A percentile compares a stretch with the other conserved stretches of the same genome.
Evolutionary conservation across 1,284 basidiomycete genomes (phyloP).

Genomic region (Ustilago cynodontis): DNA sequence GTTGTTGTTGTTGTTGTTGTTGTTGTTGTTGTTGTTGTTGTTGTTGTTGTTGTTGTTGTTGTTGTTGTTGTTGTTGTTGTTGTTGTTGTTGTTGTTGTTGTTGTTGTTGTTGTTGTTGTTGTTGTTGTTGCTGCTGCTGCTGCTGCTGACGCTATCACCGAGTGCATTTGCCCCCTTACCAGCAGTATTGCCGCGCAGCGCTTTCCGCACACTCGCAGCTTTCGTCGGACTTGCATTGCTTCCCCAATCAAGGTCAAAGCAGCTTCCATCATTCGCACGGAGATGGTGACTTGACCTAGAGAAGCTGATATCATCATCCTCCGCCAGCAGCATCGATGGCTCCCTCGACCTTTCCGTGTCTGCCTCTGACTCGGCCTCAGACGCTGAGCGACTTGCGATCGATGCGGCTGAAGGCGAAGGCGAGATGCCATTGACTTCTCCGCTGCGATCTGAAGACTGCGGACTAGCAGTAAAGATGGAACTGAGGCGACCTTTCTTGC

Average conservation of each 20-base stretch:
- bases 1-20: not conserved
- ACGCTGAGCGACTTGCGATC: constrained; percentile 17
- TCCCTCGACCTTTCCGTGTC: constrained; percentile 42
- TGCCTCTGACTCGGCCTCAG: constrained; percentile 11
- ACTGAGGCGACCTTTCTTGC: constrained; percentile 29
- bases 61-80: not conserved
- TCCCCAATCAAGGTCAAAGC: constrained; percentile 49
- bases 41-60: not conserved
- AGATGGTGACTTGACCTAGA: constrained; percentile 34
- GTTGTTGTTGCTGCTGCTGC: not conserved
- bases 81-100: not conserved
- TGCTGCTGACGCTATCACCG: not conserved
- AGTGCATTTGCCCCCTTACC: not conserved
- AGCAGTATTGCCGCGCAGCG: not conserved
- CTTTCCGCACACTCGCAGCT: constrained; percentile 1
- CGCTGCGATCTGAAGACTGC: constrained; percentile 15
- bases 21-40: not conserved
- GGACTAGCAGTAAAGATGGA: constrained; percentile 46
- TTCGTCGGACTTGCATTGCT: constrained; percentile 30
- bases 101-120: not conserved
- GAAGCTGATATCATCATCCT: constrained; percentile 34
- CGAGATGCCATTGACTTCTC: constrained; percentile 5
- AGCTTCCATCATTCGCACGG: constrained; percentile 54
- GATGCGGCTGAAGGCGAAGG: constrained; percentile 28
- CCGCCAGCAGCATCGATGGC: constrained; percentile 48